phyloP scores from a whole-genome alignment of 2,329 filamentous ascomycete genomes.

The Hortaea werneckii region DNA sequence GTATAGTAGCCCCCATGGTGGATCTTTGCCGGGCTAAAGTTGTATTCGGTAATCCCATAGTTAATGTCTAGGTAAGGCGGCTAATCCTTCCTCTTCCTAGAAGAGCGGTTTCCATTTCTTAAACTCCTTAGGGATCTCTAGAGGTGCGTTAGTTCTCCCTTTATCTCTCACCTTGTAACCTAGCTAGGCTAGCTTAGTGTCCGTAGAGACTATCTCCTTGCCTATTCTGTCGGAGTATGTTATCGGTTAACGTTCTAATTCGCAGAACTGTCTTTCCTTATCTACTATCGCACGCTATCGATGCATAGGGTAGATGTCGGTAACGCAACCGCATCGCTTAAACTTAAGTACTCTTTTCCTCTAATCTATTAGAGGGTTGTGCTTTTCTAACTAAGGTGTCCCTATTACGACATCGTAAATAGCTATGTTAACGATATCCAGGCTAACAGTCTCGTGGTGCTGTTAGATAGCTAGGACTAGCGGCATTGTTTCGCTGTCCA shows the following conservation, averaged over 20 bases:
- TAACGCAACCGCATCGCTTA: constrained; percentile 4
- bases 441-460: constrained; percentile 6
- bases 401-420: constrained; percentile 8
- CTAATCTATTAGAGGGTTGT: constrained; percentile 8
- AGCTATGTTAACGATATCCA: constrained; percentile 9
- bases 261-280: constrained; percentile 8
- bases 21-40: constrained; percentile 5
- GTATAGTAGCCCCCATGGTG: constrained; percentile 7
- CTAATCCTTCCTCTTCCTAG: constrained; percentile 7
- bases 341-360: constrained; percentile 9
- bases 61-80: constrained; percentile 7
- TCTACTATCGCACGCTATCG: constrained; percentile 5
- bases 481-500: constrained; percentile 7
- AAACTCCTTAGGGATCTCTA: constrained; percentile 7
- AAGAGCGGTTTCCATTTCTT: constrained; percentile 9
- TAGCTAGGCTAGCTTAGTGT: not conserved
- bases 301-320: constrained; percentile 1
- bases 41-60: constrained; percentile 8
- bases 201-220: not conserved
- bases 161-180: constrained; percentile 1
- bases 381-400: constrained; percentile 8
- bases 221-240: not conserved
- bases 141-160: not conserved
- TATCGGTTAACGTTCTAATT: not conserved
- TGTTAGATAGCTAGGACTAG: constrained; percentile 5